These are phyloP conservation scores for Ophiorrhiza pumila DNA, from an alignment of 257 asterid genomes.

Conservation along the genomic window DNA sequence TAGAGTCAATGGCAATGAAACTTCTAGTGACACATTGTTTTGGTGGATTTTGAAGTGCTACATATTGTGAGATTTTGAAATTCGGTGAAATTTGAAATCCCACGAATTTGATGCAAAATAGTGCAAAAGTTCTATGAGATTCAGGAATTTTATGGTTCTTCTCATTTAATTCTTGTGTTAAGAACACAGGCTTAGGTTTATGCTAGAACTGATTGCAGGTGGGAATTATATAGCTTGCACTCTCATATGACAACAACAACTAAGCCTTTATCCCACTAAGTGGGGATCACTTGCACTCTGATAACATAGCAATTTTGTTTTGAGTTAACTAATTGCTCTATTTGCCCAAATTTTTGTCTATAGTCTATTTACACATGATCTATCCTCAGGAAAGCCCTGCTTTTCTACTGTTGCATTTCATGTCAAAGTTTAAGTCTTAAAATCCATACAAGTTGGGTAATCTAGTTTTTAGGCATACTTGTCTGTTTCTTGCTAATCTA, in stretches of 20 bases:
- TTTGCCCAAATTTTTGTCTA: background rate
- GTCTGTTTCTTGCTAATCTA: background rate
- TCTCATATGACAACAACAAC: no score
- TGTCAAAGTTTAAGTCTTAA: background rate
- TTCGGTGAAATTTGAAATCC: no score
- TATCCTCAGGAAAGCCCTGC: background rate
- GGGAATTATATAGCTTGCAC: background rate
- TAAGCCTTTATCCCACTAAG: no score
- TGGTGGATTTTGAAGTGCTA: background rate
- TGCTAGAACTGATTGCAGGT: background rate
- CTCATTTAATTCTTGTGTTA: no score
- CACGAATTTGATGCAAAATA: background rate
- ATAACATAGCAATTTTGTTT: no score
- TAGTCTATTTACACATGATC: background rate
- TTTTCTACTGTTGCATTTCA: background rate
- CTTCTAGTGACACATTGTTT: background rate
- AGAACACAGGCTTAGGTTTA: no score
- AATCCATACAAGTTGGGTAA: background rate
- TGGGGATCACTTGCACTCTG: background rate
- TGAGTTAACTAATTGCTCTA: background rate
- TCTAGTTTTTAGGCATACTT: background rate
- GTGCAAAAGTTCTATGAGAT: no score
- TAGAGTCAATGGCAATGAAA: background rate
- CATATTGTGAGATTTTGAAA: no score
- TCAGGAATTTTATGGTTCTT: no score